Evolutionary conservation across 352 stramenopile species (phyloP), one percentile per base, ranked within the genome.

Genomic region (Globisporangium polare): DNA sequence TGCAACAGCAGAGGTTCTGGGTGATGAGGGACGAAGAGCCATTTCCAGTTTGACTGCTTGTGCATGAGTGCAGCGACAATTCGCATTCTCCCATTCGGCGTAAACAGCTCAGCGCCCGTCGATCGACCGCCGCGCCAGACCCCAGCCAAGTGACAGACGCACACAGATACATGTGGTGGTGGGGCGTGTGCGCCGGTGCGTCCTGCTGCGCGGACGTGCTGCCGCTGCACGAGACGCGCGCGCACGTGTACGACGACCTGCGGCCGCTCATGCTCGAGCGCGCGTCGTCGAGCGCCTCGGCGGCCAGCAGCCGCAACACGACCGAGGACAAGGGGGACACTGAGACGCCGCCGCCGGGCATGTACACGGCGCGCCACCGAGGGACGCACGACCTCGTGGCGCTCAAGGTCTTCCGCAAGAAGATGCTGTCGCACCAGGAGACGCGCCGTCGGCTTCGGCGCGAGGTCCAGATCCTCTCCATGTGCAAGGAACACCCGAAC

Each of bases 371-470:
- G 31, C 69, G 80, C 1, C 59, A 89, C 57, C 65, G 70, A 49
- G 51, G 64, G 33, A 90, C 77, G 42, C 78, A 90, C 53, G 81
- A 93, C 58, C 64, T 80, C n/a, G 80, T 90, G 50, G 78, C 73
- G 12, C 70, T 93, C 53, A 89, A 90, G 71, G 80, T 93, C 31
- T 80, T 89, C 51, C 69, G 75, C 63, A 81, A 80, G 50, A 56
- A 66, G 9, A 46, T 89, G 37, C 71, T 93, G 29, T 63, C 64
- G 41, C 66, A 80, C 37, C 63, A 68, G 29, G 61, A 59, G 2
- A 80, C 71, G 46, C 73, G 83, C 8, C 73, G 78, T 2, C 73
- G 84, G n/a, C 72, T 94, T 20, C 81, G 83, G n/a, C 74, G 84
- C 13, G 85, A 94, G 71, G 68, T 92, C 22, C 66, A 66, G 51